Base-by-base conservation (phyloP, 1,284 basidiomycete species). In the Cryptococcus sp. region DNA sequence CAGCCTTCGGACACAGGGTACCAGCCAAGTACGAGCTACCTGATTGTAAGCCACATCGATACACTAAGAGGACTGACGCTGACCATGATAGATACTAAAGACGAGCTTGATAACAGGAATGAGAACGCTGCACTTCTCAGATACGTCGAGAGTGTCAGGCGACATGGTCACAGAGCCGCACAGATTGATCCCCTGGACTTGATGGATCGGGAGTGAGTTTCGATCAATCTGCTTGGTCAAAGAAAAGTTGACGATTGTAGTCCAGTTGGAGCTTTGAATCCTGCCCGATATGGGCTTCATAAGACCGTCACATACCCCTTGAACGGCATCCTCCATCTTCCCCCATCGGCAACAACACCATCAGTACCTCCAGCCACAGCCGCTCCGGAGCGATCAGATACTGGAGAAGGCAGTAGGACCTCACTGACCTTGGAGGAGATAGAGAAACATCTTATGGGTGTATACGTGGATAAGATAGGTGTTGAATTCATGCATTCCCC, bases 171-270 rank as follows among this genome's bases (percentile, higher is more conserved):
- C 48, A 57, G 69, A 24, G 69, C 69, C 10, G 68, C 68, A 3
- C 79, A 82, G 49, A 86, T 93, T 44, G 90, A 94, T 67, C 91
- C 91, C 0, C 77, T 93, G 21, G 88, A 90, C 72, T 75, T 93
- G 45, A 85, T 92, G 41, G 84, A 87, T 53, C 83, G 90, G 28
- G 87, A 91, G 63, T 84, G 85, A 64, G 66, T 56, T 32, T 19
- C 18, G 16, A 23, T 9, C 39, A 28, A 11, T 18, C 48, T 19
- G 34, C 42, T 32, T 23, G 24, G 22, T 45, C 7, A 16, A 32
- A n/a, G n/a, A n/a, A 7, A 42, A 16, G 28, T 24, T 41, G 4
- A 45, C 21, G 19, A 41, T 7, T 19, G 14, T 46, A 71, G 69
- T 51, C 62, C 67, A 21, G 87, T 93, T 0, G 83, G 82, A 3